Evolutionary conservation across 164 flowering plant species (phyloP), one percentile per base, ranked within the genome.

Genomic region (Aristolochia californica): DNA sequence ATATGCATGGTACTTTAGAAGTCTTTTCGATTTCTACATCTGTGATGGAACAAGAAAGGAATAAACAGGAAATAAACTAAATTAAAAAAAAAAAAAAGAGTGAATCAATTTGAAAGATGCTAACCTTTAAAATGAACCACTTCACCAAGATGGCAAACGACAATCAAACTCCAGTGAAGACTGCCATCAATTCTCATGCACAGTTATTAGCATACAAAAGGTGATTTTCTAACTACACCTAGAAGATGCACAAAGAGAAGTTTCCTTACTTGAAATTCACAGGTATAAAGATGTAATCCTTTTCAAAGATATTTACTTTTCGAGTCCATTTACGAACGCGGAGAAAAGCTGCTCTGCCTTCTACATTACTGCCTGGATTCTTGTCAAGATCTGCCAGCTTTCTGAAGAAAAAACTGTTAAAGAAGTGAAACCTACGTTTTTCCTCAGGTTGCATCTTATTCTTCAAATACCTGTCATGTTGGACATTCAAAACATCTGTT

Each of bases 241-340:
- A 34, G 40, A 34, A 34, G 18, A 12, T 17, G 54, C 45, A 20
- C 26, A 15, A 55, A 20, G 24, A 11, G 48, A 49, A 43, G 2
- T 23, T 45, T 52, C 45, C 87, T 79, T 81, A 93, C 99, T 73
- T 89, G 85, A 77, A 87, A 70, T 93, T 93, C 61, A 93, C 85
- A 54, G 99, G 99, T 66, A 93, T 79, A 67, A 93, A 85, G 60
- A 89, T 62, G 67, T 75, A 93, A 72, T 93, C 96, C 73, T 87
- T 93, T 63, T 77, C 88, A 76, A 94, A 90, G 57, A 93, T 66
- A 73, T 87, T 76, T 48, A 93, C 79, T 77, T 93, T 93, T 70
- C 95, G 79, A 23, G 99, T 93, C 99, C 99, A 93, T 64, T 87
- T 89, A 38, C 82, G 89, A 63, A 93, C 99, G 70, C 93, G 96